Evolutionary conservation across 257 asterid genomes (phyloP).

Genomic region (Gardenia jasminoides): DNA sequence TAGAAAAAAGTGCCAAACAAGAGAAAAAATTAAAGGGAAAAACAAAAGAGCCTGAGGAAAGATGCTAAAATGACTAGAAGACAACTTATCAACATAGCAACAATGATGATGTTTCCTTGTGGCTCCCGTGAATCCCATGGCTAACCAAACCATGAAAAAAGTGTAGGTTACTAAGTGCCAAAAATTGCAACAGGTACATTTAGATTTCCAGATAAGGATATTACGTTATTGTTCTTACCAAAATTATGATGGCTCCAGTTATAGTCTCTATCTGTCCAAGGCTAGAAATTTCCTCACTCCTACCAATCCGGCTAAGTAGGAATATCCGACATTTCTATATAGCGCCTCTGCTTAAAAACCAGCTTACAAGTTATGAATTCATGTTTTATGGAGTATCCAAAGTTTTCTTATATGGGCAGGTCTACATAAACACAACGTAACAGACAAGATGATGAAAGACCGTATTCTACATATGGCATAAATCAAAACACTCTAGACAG

Average conservation of each 20-base stretch:
- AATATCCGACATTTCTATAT: not conserved
- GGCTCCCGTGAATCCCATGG: conserved; percentile 16
- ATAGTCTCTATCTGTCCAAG: too few species aligned
- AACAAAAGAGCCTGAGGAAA: not conserved
- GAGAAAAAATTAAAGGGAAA: not conserved
- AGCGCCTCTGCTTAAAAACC: not conserved
- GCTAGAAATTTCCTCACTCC: not conserved
- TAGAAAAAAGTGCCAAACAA: too few species aligned
- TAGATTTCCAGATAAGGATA: not conserved
- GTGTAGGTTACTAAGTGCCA: not conserved
- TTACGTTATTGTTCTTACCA: not conserved
- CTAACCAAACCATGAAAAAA: not conserved
- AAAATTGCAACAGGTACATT: not conserved
- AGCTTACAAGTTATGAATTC: not conserved
- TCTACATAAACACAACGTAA: not conserved
- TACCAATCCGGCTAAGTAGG: not conserved
- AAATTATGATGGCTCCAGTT: not conserved
- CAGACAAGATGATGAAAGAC: not conserved
- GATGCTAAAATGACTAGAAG: not conserved
- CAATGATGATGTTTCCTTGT: not conserved
- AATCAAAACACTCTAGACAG: not conserved
- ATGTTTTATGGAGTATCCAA: not conserved
- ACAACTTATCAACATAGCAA: not conserved
- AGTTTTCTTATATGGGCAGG: not conserved
- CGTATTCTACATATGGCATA: not conserved